Conservation (phyloP, 1,284 basidiomycete species). For the Microbotryum intermedium region DNA sequence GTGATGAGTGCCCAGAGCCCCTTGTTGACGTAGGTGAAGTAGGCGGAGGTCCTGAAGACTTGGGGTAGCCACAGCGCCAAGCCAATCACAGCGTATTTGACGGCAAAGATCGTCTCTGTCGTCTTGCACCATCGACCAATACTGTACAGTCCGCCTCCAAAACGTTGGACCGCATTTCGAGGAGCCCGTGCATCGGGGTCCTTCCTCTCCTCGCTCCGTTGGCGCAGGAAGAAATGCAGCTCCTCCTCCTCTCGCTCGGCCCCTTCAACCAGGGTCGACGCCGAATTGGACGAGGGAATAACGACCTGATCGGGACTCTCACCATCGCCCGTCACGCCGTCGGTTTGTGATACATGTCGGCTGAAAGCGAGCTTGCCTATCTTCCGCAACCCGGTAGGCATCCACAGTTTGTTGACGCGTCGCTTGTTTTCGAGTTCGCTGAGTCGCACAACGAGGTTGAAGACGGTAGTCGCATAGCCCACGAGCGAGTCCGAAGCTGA, state of each 20-base stretch:
- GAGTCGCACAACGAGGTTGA: slow-evolving; percentile 46
- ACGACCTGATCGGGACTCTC: slow-evolving; percentile 26
- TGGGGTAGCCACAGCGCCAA: slow-evolving; percentile 53
- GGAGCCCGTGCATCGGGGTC: slow-evolving; percentile 50
- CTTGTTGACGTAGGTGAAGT: slow-evolving; percentile 45
- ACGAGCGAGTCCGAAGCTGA: slow-evolving; percentile 47
- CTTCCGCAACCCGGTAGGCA: slow-evolving; percentile 46
- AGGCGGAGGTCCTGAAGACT: slow-evolving; percentile 45
- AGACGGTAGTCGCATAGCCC: slow-evolving; percentile 43
- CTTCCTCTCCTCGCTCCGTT: background rate
- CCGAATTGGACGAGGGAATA: too few species aligned
- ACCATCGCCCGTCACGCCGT: slow-evolving; percentile 24
- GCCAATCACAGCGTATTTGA: slow-evolving; percentile 50
- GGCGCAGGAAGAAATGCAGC: background rate
- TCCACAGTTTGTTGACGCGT: slow-evolving; percentile 46
- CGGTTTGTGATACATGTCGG: too few species aligned
- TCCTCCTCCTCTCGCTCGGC: background rate
- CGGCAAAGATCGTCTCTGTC: slow-evolving; percentile 48
- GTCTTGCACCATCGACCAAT: slow-evolving; percentile 45
- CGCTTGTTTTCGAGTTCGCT: slow-evolving; percentile 43
- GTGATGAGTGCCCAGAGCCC: slow-evolving; percentile 57
- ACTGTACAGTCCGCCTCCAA: slow-evolving; percentile 40
- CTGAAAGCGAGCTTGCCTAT: slow-evolving; percentile 37
- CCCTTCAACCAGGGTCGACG: too few species aligned
- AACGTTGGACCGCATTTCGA: slow-evolving; percentile 43